Base-by-base conservation (phyloP, 2,329 filamentous ascomycete species). In the Dothistroma septosporum region DNA sequence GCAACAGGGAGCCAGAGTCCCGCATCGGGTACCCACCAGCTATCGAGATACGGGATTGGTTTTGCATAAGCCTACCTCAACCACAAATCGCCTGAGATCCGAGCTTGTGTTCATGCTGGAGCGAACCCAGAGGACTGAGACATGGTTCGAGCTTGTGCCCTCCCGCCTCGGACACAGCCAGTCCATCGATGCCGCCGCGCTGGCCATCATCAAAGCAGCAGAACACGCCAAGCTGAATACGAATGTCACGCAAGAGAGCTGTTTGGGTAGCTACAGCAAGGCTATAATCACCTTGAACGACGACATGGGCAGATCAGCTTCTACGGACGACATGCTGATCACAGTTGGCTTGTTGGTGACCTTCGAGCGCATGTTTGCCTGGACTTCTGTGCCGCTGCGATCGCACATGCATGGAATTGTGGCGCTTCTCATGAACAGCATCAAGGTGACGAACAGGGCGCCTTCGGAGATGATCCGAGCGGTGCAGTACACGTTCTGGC, bases 401-500 rank as follows among this genome's bases (percentile, higher is more conserved):
- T 64, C 62, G 24, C 62, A 64, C 33, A 64, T 64, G 62, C 59
- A 61, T 53, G 62, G 62, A 22, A 59, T 64, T 24, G 57, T 61
- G 35, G 62, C 62, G 14, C 57, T 64, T 16, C 58, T 64, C 31
- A 60, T 64, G 62, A 44, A 53, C 1, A 60, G 60, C 21, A 41
- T 33, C 1, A 64, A 55, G 19, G 7, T 16, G 14, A 48, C 32
- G 16, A 48, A 49, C 14, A 62, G 55, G 28, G 57, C 62, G 7
- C 57, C 60, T 5, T 60, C 55, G 7, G 60, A 64, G 35, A 44
- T 64, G 37, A 56, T 60, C 6, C 60, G 62, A 16, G 61, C 62
- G 7, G 32, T 64, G 28, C 56, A 61, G 16, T 64, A 64, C 41
- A 56, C 55, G n/a, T 64, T 64, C 44, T 64, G 62, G 62, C 53